Evolutionary conservation across 805 yeast species (phyloP).

Genomic region (Spathaspora hagerdaliae): DNA sequence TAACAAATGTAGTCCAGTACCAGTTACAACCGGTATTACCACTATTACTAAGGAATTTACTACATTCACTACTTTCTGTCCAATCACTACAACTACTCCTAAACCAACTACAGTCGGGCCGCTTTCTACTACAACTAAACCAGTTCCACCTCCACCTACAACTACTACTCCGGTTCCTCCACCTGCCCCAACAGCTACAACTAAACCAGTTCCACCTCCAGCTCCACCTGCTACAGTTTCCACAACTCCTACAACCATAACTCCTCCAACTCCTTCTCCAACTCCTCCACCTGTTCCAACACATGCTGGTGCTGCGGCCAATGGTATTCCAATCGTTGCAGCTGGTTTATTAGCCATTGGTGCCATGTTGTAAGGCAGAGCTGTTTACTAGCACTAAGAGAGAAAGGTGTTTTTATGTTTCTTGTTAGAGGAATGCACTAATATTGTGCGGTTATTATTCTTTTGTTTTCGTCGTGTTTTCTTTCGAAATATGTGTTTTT

Average conservation of each 20-base stretch:
- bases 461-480: background rate
- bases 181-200: background rate
- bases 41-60: constrained; percentile 29
- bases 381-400: background rate
- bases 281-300: constrained; percentile 11
- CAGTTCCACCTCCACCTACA: constrained; percentile 8
- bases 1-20: constrained; percentile 22
- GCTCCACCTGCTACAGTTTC: background rate
- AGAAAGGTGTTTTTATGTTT: background rate
- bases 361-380: constrained; percentile 13
- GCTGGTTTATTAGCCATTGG: constrained; percentile 25
- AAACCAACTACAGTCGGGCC: constrained; percentile 1
- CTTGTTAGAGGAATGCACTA: background rate
- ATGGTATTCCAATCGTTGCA: constrained; percentile 15
- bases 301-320: constrained; percentile 11
- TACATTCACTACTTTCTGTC: constrained; percentile 33
- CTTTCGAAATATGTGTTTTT: background rate
- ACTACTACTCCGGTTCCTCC: constrained; percentile 10
- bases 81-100: constrained; percentile 17
- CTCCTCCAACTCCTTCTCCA: constrained; percentile 5
- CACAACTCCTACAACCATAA: background rate
- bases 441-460: background rate
- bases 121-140: constrained; percentile 1
- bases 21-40: constrained; percentile 34
- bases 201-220: background rate